Base-by-base conservation (phyloP, 1,139 yeast species). In the Kodamaea ohmeri region DNA sequence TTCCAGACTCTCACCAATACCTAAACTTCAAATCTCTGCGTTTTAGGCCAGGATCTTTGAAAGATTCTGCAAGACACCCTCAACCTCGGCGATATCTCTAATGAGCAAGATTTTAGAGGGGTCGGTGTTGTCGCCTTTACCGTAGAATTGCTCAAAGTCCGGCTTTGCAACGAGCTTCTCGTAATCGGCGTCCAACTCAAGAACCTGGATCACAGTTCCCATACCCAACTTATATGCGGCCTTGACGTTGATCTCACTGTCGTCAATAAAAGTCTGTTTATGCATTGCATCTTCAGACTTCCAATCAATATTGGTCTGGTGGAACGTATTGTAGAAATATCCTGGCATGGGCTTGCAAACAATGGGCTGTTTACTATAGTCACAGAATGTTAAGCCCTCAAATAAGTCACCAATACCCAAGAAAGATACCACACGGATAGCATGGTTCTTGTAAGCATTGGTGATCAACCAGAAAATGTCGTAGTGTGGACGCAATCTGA, bases 371-470 rank as follows among this genome's bases (percentile, higher is more conserved):
- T 67, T 60, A 6, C 76, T 59, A 56, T 92, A 92, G 63, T 92
- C 95, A 64, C 98, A 92, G 62, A 68, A 92, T 0, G 97, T 88
- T 50, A 92, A 73, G 1, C 98, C 98, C 49, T 90, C 97, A 55
- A 92, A 90, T 41, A 88, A 58, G 56, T 90, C 97, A 16, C 92
- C 96, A 24, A 92, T 60, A 2, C 96, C 97, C 36, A 92, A 69
- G 39, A 90, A 69, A 29, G 81, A 72, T 15, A 89, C 72, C 13
- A 86, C 95, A 39, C 92, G 70, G 39, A 80, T 55, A 1, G 94
- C 97, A 58, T 92, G 97, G 52, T 78, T 87, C 57, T 83, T 81
- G 65, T 90, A 92, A 1, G 98, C 98, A 56, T 92, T 92, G 12
- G 98, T 92, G 52, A 89, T 83, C 34, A 92, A 71, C 98, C 98